Evolutionary conservation across 257 asterid genomes (phyloP).

Genomic region (Galeopsis tetrahit): DNA sequence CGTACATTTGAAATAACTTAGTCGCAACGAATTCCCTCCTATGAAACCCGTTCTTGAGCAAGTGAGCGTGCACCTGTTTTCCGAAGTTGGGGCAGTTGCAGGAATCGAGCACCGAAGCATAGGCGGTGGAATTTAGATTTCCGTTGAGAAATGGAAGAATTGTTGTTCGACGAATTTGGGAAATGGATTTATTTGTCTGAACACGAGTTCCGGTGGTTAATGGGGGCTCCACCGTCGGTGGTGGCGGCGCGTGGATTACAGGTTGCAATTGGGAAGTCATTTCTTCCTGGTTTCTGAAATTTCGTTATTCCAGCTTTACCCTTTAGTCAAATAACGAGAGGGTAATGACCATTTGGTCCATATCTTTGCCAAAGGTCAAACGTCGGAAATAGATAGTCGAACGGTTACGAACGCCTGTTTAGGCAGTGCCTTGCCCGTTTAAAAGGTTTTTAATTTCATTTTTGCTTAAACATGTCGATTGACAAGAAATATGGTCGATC

Average conservation of each 20-base stretch:
- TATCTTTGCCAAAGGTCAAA: too few relatives aligned
- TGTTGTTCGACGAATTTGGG: conserved; percentile 16
- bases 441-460: too few relatives aligned
- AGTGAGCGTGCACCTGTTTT: conserved; percentile 69
- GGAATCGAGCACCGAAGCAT: conserved; percentile 61
- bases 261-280: conserved; percentile 41
- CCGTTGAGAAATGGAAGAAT: conserved; percentile 34
- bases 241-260: conserved; percentile 38
- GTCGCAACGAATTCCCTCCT: conserved; percentile 66
- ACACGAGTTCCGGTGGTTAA: conserved; percentile 26
- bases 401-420: too few relatives aligned
- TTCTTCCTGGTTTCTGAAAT: not conserved
- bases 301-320: not conserved
- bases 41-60: conserved; percentile 60
- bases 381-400: too few relatives aligned
- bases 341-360: not conserved
- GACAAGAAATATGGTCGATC: too few relatives aligned
- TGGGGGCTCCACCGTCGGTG: conserved; percentile 27
- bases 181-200: conserved; percentile 19
- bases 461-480: too few relatives aligned
- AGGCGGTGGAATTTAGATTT: conserved; percentile 47
- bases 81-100: conserved; percentile 52
- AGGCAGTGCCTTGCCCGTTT: too few relatives aligned
- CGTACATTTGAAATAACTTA: conserved; percentile 64
- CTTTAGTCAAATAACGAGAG: too few relatives aligned